phyloP scores from a whole-genome alignment of 805 yeast genomes.

The Myxozyma udenii region DNA sequence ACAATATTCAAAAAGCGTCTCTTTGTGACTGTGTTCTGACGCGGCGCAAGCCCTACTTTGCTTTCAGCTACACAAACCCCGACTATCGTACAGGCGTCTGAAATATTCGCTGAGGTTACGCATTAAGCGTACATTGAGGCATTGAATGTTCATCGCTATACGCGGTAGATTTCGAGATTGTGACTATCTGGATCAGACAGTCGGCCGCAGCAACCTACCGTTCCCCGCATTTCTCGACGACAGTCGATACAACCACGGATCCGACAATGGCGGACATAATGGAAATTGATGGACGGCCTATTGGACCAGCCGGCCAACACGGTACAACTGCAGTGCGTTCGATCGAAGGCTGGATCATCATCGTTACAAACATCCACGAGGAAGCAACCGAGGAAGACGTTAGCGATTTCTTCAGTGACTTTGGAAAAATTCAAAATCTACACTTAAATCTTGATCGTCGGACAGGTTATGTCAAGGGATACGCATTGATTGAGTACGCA shows the following conservation, averaged over 20 bases:
- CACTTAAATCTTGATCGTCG: constrained; percentile 46
- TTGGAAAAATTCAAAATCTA: constrained; percentile 41
- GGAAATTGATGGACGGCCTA: constrained; percentile 23
- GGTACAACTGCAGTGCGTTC: constrained; percentile 31
- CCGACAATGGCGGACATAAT: constrained; percentile 24
- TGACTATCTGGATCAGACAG: too few species aligned
- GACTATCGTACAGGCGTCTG: not conserved
- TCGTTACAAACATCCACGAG: constrained; percentile 44
- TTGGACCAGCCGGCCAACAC: constrained; percentile 18
- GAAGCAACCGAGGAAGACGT: constrained; percentile 49
- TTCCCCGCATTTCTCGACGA: too few species aligned
- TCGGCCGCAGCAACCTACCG: too few species aligned
- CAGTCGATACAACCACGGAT: too few species aligned
- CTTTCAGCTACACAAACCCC: constrained; percentile 1
- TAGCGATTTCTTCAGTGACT: constrained; percentile 44
- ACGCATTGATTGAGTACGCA: constrained; percentile 44
- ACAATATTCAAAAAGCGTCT: too few species aligned
- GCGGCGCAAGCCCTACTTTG: constrained; percentile 12
- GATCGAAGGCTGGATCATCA: constrained; percentile 46
- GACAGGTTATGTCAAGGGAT: constrained; percentile 46
- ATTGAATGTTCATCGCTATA: too few species aligned
- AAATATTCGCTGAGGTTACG: too few species aligned
- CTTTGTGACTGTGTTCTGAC: constrained; percentile 14
- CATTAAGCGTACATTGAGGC: too few species aligned
- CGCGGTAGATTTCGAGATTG: too few species aligned